A percentile compares a stretch with the other conserved stretches of the same genome.
These are phyloP conservation scores for Golubevia pallescens DNA, from an alignment of 1,284 basidiomycete species.

Conservation along the genomic window DNA sequence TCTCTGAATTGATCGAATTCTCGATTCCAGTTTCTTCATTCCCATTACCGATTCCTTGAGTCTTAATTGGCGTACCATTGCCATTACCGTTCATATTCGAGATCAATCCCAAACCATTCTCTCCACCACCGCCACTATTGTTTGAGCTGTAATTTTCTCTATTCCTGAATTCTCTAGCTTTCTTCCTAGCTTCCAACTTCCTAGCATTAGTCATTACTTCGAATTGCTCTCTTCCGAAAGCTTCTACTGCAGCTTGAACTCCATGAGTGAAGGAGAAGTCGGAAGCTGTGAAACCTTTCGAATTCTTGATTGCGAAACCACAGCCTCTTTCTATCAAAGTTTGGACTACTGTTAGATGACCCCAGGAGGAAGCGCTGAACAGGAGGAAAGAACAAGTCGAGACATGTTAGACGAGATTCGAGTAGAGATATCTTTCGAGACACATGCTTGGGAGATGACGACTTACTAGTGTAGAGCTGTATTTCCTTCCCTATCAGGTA, in stretches of 20 bases:
- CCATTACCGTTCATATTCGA: not conserved
- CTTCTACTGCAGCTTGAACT: constrained; percentile 37
- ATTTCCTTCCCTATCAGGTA: constrained; percentile 88
- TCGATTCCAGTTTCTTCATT: no score
- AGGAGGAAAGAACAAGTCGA: not conserved
- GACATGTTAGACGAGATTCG: no score
- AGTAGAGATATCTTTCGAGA: no score
- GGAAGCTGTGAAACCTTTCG: constrained; percentile 27
- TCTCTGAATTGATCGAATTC: no score
- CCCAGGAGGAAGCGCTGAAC: constrained; percentile 25
- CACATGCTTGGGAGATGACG: no score
- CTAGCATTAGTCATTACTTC: constrained; percentile 11
- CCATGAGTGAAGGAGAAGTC: constrained; percentile 36
- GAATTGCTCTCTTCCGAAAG: constrained; percentile 26
- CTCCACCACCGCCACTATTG: not conserved
- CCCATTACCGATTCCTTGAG: no score
- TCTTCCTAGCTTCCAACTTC: not conserved
- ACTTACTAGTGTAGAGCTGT: constrained; percentile 88
- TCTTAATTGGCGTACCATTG: not conserved
- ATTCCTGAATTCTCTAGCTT: not conserved
- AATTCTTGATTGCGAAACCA: constrained; percentile 31
- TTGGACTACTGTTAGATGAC: constrained; percentile 32
- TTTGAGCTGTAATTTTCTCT: not conserved
- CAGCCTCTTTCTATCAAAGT: constrained; percentile 39
- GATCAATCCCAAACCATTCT: not conserved